Evolutionary conservation across 202 grass and related monocot genomes (phyloP), one percentile per base, ranked within the genome.

Genomic region (Bolboschoenoplectus hybrid): DNA sequence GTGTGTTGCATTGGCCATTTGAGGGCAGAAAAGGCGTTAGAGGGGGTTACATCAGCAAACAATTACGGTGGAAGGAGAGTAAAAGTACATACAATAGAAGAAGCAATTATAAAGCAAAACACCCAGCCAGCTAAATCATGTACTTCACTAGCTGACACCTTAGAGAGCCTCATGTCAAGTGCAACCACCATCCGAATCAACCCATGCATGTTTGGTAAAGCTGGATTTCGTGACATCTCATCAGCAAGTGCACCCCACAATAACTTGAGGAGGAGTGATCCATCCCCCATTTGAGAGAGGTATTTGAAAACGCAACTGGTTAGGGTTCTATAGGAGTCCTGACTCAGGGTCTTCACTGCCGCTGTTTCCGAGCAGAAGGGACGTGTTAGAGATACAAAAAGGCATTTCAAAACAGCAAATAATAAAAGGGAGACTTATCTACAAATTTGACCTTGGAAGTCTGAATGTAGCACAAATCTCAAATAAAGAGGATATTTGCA

Each of bases 241-340:
- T 45, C 81, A 84, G 89, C 86, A 81, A 96, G 85, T 66, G 46
- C 87, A 81, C 85, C 82, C 86, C 87, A 98, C 56, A 96, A 85
- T 64, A 96, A 75, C 52, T 96, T 91, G 55, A 98, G 93, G 72
- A 98, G 82, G 79, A 98, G 67, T 0, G 89, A 92, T 55, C 81
- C 90, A 91, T 95, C 93, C 78, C 96, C 93, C 90, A 96, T 96
- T 88, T 93, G 87, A 85, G 88, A 89, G 39, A 98, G 83, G 58
- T 56, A 91, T 53, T 45, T 91, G 72, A 94, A 86, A 77, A 94
- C 82, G 71, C 86, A 40, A 86, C 19, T 61, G 64, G 86, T 89
- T 87, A 95, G 70, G 3, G 72, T 82, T 78, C 87, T 94, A 46
- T 92, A 69, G 84, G 89, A 81, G 74, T 87, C 89, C 19, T 53